Conservation (phyloP, 176 grass and related monocot species). For the Aechmea fasciata region DNA sequence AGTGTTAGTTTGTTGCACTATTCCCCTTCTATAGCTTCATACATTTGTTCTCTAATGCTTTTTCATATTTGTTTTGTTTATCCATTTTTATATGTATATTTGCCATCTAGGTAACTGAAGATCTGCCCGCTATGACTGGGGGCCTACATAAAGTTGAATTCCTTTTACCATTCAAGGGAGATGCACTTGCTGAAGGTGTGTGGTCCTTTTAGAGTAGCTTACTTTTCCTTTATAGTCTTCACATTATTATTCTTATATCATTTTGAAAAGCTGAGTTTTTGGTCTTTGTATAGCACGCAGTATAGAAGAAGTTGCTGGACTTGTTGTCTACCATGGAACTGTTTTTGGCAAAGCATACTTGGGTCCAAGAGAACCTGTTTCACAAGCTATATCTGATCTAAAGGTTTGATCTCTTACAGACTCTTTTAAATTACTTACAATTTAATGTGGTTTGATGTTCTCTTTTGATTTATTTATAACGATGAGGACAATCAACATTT, state of each 20-base stretch:
- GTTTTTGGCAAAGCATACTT: conserved; percentile 61
- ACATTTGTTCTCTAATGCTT: not conserved
- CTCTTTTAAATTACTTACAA: not conserved
- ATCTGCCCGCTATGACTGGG: conserved; percentile 25
- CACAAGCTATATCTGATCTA: conserved; percentile 82
- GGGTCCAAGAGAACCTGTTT: conserved; percentile 65
- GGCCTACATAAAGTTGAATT: conserved; percentile 50
- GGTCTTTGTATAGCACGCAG: conserved; percentile 59
- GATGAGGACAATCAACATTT: too few relatives aligned
- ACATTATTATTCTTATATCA: conserved; percentile 20
- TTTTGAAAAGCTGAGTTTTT: conserved; percentile 25
- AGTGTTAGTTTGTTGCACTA: not conserved
- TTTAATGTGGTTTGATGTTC: too few relatives aligned
- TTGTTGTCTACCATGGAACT: conserved; percentile 64
- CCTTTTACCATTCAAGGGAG: conserved; percentile 68
- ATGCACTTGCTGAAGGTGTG: conserved; percentile 44
- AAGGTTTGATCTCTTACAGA: conserved; percentile 42
- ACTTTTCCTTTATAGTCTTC: conserved; percentile 11
- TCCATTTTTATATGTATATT: conserved; percentile 15
- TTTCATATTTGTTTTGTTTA: conserved; percentile 10
- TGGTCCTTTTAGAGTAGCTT: conserved; percentile 8
- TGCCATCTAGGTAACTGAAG: conserved; percentile 45
- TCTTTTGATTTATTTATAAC: too few relatives aligned
- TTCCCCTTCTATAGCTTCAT: not conserved
- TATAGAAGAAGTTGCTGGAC: conserved; percentile 57